These are phyloP conservation scores for Microdochium bolleyi DNA, from an alignment of 2,329 filamentous ascomycete genomes.

Conservation along the genomic window DNA sequence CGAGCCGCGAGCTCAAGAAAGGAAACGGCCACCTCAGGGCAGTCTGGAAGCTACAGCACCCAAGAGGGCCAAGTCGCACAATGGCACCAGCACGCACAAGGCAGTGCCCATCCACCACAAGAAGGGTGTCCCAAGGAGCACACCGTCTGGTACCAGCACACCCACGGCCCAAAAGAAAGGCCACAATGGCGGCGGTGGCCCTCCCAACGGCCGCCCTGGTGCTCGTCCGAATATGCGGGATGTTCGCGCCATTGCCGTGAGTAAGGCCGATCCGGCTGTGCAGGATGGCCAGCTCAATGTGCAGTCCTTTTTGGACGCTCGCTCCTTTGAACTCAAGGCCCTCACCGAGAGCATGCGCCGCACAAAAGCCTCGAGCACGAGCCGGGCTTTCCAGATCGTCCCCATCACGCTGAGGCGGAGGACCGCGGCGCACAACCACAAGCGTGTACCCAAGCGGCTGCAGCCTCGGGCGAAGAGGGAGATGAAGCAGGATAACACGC, in stretches of 20 bases:
- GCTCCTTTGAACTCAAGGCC: constrained; percentile 83
- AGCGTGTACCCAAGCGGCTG: constrained; percentile 74
- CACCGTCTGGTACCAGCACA: background rate
- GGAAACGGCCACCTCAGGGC: background rate
- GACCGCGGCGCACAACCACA: constrained; percentile 92
- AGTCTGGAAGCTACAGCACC: background rate
- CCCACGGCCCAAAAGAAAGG: background rate
- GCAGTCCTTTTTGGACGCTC: constrained; percentile 72
- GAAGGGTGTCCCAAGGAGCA: background rate
- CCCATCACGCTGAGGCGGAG: constrained; percentile 76
- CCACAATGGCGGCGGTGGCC: background rate
- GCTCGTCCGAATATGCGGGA: constrained; percentile 20
- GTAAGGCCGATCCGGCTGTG: constrained; percentile 41
- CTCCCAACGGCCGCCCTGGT: background rate
- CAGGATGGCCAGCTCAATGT: constrained; percentile 77
- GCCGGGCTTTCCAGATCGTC: constrained; percentile 83
- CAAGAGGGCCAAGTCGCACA: background rate
- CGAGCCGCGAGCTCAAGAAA: background rate
- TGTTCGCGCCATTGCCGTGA: constrained; percentile 40
- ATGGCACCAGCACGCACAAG: background rate
- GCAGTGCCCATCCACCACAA: background rate
- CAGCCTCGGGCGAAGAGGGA: constrained; percentile 59
- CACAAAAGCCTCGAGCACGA: constrained; percentile 53
- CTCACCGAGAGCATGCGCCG: constrained; percentile 75
- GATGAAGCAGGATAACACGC: constrained; percentile 88